Percentiles rank a stretch among this genome's conserved stretches.
Evolutionary conservation across 768 basidiomycete species (phyloP).

Genomic region (Podaxis sp.): DNA sequence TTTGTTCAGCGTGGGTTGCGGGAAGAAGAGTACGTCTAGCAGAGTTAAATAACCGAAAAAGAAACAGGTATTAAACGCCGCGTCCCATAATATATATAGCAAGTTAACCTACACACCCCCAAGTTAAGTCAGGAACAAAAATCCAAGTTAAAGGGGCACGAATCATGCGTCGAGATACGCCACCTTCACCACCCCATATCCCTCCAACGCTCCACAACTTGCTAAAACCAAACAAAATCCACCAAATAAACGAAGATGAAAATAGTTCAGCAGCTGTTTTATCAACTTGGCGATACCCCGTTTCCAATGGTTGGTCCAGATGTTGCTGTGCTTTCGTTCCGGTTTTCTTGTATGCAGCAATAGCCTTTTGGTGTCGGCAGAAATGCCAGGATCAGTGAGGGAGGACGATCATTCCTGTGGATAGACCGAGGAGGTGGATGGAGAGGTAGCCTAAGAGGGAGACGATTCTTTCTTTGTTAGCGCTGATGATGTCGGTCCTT

Average conservation of each 20-base stretch:
- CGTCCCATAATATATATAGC: slow-evolving; percentile 83
- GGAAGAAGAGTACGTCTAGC: slow-evolving; percentile 54
- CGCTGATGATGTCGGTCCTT: slow-evolving; percentile 61
- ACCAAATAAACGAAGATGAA: slow-evolving; percentile 72
- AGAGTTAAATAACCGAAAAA: slow-evolving; percentile 77
- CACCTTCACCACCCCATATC: slow-evolving; percentile 25
- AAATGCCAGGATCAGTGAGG: slow-evolving; percentile 78
- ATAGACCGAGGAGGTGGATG: slow-evolving; percentile 55
- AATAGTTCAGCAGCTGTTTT: slow-evolving; percentile 77
- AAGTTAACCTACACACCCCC: slow-evolving; percentile 65
- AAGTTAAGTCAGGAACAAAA: not conserved
- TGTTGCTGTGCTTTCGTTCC: slow-evolving; percentile 17
- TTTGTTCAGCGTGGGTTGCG: slow-evolving; percentile 30
- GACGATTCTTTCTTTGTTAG: slow-evolving; percentile 91
- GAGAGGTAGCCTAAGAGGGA: slow-evolving; percentile 88
- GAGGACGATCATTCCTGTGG: slow-evolving; percentile 62
- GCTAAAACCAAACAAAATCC: slow-evolving; percentile 51
- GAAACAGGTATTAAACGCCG: slow-evolving; percentile 38
- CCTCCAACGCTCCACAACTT: slow-evolving; percentile 38
- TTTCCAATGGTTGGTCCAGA: slow-evolving; percentile 19
- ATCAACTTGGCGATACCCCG: slow-evolving; percentile 51
- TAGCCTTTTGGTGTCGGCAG: slow-evolving; percentile 46
- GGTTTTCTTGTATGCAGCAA: slow-evolving; percentile 14
- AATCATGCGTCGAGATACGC: slow-evolving; percentile 49
- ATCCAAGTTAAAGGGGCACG: slow-evolving; percentile 14